Evolutionary conservation across 495 filamentous ascomycete species (phyloP).

Genomic region (Neurospora discreta): DNA sequence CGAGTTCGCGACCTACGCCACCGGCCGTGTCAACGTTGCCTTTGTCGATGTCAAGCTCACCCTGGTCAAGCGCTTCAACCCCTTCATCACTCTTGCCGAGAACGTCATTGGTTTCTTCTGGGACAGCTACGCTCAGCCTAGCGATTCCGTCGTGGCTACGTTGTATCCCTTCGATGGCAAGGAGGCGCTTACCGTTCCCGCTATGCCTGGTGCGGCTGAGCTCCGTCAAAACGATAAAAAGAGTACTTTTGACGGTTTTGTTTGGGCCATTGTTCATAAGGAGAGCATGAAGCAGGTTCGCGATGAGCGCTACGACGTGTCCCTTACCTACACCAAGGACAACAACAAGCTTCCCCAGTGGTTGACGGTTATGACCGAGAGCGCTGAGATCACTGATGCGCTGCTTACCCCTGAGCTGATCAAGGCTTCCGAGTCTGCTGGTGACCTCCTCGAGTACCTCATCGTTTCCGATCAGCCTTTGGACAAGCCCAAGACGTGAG

Average conservation of each 20-base stretch:
- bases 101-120: slow-evolving; percentile 61
- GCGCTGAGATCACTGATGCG: slow-evolving; percentile 83
- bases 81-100: slow-evolving; percentile 60
- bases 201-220: slow-evolving; percentile 43
- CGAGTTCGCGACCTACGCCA: slow-evolving; percentile 84
- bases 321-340: slow-evolving; percentile 84
- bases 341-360: slow-evolving; percentile 80
- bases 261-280: slow-evolving; percentile 94
- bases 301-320: slow-evolving; percentile 89
- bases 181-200: slow-evolving; percentile 61
- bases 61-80: slow-evolving; percentile 84
- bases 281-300: slow-evolving; percentile 80
- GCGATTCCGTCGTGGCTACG: slow-evolving; percentile 61
- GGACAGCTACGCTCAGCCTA: slow-evolving; percentile 52
- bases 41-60: slow-evolving; percentile 77
- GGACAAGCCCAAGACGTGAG: slow-evolving; percentile 82
- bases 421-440: slow-evolving; percentile 67
- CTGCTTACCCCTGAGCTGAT: slow-evolving; percentile 76
- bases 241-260: slow-evolving; percentile 78
- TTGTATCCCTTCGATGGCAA: slow-evolving; percentile 85
- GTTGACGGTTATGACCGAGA: slow-evolving; percentile 94
- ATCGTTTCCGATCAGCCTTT: slow-evolving; percentile 85
- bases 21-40: slow-evolving; percentile 84
- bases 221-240: slow-evolving; percentile 48
- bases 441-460: slow-evolving; percentile 74